Evolutionary conservation across 306 rosid species (phyloP), one percentile per base, ranked within the genome.

Genomic region (Trifolium fragiferum): DNA sequence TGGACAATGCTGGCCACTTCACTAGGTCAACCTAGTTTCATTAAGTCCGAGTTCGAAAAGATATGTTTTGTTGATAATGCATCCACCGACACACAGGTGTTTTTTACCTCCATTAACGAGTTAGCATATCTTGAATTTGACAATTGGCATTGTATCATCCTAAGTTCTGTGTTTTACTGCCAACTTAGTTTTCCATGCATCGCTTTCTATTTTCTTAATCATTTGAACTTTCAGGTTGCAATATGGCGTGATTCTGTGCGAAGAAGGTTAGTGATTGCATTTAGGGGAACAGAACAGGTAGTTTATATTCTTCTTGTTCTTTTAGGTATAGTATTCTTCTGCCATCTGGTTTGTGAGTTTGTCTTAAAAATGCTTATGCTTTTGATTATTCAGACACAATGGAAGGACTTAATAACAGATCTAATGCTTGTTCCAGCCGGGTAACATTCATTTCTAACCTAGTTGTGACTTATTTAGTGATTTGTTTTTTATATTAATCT

Each of bases 1-100:
- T 93, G 98, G 98, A 93, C 98, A 44, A 87, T 93, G 98, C 96
- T 93, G 59, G 96, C 94, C 44, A 88, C 91, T 59, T 91, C 98
- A 64, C 80, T 91, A 58, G 98, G 98, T 44, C 98, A 93, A 49
- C 91, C 96, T 60, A 91, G 96, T 83, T 93, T 93, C 76, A 91
- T 93, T 8, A 93, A 91, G 83, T 93, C 98, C 3, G 98, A 93
- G 77, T 93, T 91, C 83, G 97, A 88, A 81, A 93, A 93, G 81
- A 75, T 93, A 75, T 91, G 98, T 81, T 93, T 93, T 83, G 79
- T 93, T 73, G 97, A 93, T 80, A 88, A 88, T 74, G 79, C 84
- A 38, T 68, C 93, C 55, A 93, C 98, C 5, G 98, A 93, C 86
- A 88, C 98, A 49, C 97, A 93, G 90, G 98, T 93, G 59, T 80